phyloP scores from a whole-genome alignment of 2,329 filamentous ascomycete genomes.

The Exophiala viscosa region DNA sequence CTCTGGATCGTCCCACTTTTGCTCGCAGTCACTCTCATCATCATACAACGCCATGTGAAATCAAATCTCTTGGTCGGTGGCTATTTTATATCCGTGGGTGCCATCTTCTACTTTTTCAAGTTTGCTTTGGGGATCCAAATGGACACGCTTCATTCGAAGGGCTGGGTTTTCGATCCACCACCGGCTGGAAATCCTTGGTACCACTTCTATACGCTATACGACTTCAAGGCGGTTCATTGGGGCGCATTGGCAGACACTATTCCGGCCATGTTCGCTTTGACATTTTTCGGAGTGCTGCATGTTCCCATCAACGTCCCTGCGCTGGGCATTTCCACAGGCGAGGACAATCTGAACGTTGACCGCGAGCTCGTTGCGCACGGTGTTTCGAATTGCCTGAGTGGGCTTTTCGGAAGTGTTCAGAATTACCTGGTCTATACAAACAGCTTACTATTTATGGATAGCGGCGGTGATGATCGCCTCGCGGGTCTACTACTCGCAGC shows the following conservation, averaged over 20 bases:
- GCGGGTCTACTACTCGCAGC: slow-evolving; percentile 81
- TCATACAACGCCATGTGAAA: slow-evolving; percentile 69
- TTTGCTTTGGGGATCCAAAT: slow-evolving; percentile 60
- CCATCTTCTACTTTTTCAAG: slow-evolving; percentile 51
- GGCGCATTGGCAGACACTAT: slow-evolving; percentile 76
- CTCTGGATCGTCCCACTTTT: slow-evolving; percentile 79
- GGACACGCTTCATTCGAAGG: slow-evolving; percentile 62
- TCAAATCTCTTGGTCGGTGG: slow-evolving; percentile 82
- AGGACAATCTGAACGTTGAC: slow-evolving; percentile 89
- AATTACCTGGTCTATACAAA: slow-evolving; percentile 99
- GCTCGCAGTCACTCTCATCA: slow-evolving; percentile 72
- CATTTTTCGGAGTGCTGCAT: slow-evolving; percentile 95
- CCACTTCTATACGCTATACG: slow-evolving; percentile 94
- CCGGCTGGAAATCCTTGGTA: slow-evolving; percentile 87
- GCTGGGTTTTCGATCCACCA: slow-evolving; percentile 91
- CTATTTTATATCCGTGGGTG: slow-evolving; percentile 77
- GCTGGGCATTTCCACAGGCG: slow-evolving; percentile 80
- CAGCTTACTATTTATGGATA: slow-evolving; percentile 92
- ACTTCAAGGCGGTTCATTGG: slow-evolving; percentile 79
- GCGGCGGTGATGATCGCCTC: slow-evolving; percentile 79
- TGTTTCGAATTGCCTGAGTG: slow-evolving; percentile 86
- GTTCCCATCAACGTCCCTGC: slow-evolving; percentile 98
- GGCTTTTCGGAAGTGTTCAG: slow-evolving; percentile 78
- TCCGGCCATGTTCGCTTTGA: slow-evolving; percentile 92
- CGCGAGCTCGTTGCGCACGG: slow-evolving; percentile 89